Percentiles rank a stretch among this genome's conserved stretches.
Evolutionary conservation across 257 asterid genomes (phyloP).

Genomic region (Fraxinus cuspidata): DNA sequence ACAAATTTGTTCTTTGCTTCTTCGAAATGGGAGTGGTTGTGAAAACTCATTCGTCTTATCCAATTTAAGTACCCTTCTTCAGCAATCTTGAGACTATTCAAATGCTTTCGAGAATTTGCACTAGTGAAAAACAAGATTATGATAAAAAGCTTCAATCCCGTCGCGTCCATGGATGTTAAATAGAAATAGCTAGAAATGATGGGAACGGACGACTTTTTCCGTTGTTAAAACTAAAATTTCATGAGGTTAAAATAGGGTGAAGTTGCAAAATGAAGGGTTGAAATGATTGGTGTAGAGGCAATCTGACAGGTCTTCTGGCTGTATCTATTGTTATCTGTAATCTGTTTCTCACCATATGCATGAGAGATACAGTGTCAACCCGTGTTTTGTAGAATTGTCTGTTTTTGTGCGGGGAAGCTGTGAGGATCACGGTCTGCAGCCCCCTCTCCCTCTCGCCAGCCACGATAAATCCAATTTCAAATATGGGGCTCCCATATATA

Average conservation of each 20-base stretch:
- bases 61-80: constrained; percentile 56
- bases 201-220: background rate
- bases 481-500: no score
- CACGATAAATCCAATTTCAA: no score
- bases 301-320: constrained; percentile 46
- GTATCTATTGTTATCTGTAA: constrained; percentile 37
- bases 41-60: constrained; percentile 53
- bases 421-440: background rate
- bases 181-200: background rate
- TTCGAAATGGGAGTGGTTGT: constrained; percentile 49
- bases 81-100: constrained; percentile 16
- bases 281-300: constrained; percentile 28
- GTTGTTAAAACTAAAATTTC: background rate
- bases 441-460: background rate
- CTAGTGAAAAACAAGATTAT: constrained; percentile 25
- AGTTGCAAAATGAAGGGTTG: constrained; percentile 2
- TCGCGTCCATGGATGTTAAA: constrained; percentile 12
- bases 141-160: constrained; percentile 31
- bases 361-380: constrained; percentile 33
- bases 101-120: constrained; percentile 36
- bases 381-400: constrained; percentile 35
- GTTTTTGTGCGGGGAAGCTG: constrained; percentile 28
- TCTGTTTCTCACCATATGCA: background rate
- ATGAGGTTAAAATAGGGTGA: background rate
- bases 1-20: constrained; percentile 58